phyloP scores from a whole-genome alignment of 179 eudicot species.

The Beta corolliflora region DNA sequence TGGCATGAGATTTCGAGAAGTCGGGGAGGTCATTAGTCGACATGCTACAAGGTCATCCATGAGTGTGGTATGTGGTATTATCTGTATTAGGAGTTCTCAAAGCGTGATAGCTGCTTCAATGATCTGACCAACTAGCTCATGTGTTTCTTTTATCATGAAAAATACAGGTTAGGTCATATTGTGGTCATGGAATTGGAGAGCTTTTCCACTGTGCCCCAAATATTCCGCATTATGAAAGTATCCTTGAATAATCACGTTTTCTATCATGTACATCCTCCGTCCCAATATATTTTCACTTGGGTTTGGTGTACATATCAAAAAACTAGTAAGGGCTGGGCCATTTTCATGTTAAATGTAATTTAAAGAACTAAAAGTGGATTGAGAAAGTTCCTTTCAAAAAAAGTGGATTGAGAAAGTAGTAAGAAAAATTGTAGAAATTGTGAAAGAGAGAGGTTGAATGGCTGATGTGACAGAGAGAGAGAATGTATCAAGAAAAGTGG shows the following conservation, averaged over 20 bases:
- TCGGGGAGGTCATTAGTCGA: conserved; percentile 87
- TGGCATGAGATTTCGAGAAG: conserved; percentile 94
- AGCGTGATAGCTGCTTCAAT: neutral
- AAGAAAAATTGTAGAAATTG: too few species aligned
- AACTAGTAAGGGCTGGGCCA: too few species aligned
- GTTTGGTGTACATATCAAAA: too few species aligned
- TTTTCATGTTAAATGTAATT: too few species aligned
- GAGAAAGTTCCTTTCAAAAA: too few species aligned
- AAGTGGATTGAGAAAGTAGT: too few species aligned
- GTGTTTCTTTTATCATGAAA: conserved; percentile 10
- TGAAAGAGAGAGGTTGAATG: too few species aligned
- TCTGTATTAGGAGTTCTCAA: conserved; percentile 4
- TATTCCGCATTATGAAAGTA: conserved; percentile 97
- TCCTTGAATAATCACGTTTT: conserved; percentile 42
- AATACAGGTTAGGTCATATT: conserved; percentile 78
- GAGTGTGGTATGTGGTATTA: conserved; percentile 65
- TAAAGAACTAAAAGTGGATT: too few species aligned
- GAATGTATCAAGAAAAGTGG: too few species aligned
- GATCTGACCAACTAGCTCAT: conserved; percentile 11
- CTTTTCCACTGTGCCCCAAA: conserved; percentile 99
- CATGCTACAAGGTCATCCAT: conserved; percentile 92
- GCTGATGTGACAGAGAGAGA: too few species aligned
- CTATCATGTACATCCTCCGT: too few species aligned
- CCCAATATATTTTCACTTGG: too few species aligned
- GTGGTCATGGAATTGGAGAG: conserved; percentile 99